Evolutionary conservation across 352 stramenopile species (phyloP).

Genomic region (Globisporangium solare): DNA sequence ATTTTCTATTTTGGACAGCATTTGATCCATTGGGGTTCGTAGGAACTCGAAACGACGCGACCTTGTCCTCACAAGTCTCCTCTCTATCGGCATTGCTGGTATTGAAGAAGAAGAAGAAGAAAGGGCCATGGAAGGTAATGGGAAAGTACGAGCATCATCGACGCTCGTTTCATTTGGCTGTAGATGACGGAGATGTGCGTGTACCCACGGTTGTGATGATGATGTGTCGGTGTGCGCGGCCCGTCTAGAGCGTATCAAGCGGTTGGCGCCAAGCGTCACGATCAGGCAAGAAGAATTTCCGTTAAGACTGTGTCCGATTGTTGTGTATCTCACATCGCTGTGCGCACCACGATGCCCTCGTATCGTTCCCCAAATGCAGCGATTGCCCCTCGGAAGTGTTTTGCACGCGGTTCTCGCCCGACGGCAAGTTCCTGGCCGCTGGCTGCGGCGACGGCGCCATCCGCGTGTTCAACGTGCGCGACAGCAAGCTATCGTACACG

Average conservation of each 20-base stretch:
- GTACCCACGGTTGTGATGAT: too few species aligned
- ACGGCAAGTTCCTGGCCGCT: constrained; percentile 78
- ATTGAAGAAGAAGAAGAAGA: not conserved
- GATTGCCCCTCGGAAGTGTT: constrained; percentile 88
- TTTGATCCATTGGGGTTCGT: too few species aligned
- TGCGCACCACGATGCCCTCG: too few species aligned
- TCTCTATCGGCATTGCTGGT: too few species aligned
- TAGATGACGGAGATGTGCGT: too few species aligned
- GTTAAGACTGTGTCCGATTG: not conserved
- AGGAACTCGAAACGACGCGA: too few species aligned
- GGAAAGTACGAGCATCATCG: too few species aligned
- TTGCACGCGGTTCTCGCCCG: constrained; percentile 80
- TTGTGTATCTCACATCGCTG: not conserved
- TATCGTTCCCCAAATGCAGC: constrained; percentile 11
- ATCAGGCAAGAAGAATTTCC: constrained; percentile 33
- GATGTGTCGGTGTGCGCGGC: too few species aligned
- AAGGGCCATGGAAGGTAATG: constrained; percentile 26
- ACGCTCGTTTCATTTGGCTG: too few species aligned
- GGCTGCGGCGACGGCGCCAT: constrained; percentile 86
- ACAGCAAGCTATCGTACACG: constrained; percentile 77
- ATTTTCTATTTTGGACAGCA: too few species aligned
- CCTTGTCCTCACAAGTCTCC: too few species aligned
- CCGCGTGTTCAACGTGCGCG: constrained; percentile 76
- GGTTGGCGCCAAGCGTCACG: constrained; percentile 70
- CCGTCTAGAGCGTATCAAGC: constrained; percentile 38